Evolutionary conservation across 192 early-diverging fungal genomes (phyloP).

Genomic region (Linnemannia elongata): DNA sequence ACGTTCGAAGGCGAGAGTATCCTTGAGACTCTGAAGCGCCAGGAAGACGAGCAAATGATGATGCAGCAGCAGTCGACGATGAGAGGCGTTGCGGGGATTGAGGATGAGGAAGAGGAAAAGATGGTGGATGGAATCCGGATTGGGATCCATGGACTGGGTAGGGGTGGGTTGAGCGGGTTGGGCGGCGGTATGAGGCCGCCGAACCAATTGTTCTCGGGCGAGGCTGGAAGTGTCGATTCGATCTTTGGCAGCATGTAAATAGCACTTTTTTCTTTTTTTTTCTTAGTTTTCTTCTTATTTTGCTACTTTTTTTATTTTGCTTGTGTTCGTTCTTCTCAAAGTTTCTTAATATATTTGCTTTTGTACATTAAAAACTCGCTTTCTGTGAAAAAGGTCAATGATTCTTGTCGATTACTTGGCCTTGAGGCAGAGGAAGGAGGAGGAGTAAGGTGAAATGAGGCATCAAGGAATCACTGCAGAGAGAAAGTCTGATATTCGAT

Average conservation of each 20-base stretch:
- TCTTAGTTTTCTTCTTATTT: slow-evolving; percentile 6
- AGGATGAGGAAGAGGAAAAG: neutral
- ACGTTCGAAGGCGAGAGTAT: slow-evolving; percentile 65
- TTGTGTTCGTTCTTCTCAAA: neutral
- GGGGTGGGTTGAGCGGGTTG: neutral
- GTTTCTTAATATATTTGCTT: too few species aligned
- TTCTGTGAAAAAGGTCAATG: too few species aligned
- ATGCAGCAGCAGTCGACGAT: neutral
- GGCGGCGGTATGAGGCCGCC: neutral
- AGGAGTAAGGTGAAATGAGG: neutral
- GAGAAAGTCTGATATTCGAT: neutral
- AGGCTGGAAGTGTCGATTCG: slow-evolving; percentile 45
- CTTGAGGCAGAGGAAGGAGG: neutral
- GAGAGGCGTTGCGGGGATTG: neutral
- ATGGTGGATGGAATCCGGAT: neutral
- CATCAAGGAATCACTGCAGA: too few species aligned
- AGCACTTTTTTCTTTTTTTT: slow-evolving; percentile 1
- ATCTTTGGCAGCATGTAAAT: slow-evolving; percentile 58
- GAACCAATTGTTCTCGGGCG: slow-evolving; percentile 38
- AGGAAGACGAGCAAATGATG: slow-evolving; percentile 27
- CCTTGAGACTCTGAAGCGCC: slow-evolving; percentile 40
- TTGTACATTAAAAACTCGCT: too few species aligned
- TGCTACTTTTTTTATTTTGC: neutral
- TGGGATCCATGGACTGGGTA: slow-evolving; percentile 1
- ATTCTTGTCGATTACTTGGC: too few species aligned